A percentile compares a stretch with the other conserved stretches of the same genome.
phyloP scores from a whole-genome alignment of 2,329 filamentous ascomycete species.

The Hypoxylon sp. region DNA sequence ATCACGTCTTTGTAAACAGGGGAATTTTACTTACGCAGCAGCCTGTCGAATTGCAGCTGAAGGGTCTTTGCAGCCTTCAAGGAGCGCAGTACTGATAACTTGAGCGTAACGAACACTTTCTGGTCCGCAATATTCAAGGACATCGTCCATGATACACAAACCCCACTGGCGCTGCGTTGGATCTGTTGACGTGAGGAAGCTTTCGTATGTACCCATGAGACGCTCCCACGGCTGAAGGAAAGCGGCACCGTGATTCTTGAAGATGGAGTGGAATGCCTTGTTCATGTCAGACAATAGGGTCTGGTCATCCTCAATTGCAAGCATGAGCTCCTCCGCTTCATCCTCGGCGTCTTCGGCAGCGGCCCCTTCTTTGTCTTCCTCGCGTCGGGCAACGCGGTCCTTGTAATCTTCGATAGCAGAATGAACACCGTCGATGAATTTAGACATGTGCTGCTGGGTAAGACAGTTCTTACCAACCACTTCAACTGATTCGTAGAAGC shows the following conservation, averaged over 20 bases:
- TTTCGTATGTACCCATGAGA: constrained; percentile 86
- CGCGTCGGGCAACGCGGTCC: constrained; percentile 82
- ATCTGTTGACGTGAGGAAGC: constrained; percentile 84
- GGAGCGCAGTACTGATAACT: constrained; percentile 88
- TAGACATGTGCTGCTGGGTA: constrained; percentile 81
- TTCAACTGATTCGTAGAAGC: constrained; percentile 98
- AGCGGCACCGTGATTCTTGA: constrained; percentile 90
- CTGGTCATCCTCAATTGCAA: constrained; percentile 97
- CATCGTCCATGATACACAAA: constrained; percentile 98
- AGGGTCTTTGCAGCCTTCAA: constrained; percentile 86
- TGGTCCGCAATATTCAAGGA: constrained; percentile 94
- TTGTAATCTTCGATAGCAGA: constrained; percentile 95
- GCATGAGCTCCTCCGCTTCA: constrained; percentile 85
- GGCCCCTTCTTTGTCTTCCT: constrained; percentile 81
- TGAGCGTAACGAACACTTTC: constrained; percentile 89
- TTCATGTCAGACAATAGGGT: constrained; percentile 99
- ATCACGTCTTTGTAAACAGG: not conserved
- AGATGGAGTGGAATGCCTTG: constrained; percentile 99
- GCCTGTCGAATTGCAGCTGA: constrained; percentile 95
- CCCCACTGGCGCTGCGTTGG: constrained; percentile 97
- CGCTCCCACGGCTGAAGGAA: constrained; percentile 93
- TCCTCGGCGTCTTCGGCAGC: constrained; percentile 92
- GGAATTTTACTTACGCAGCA: constrained; percentile 72
- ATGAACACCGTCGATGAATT: constrained; percentile 88
- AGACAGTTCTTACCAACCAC: constrained; percentile 90